phyloP scores from a whole-genome alignment of 495 filamentous ascomycete species.

The Aspergillus funiculosus region DNA sequence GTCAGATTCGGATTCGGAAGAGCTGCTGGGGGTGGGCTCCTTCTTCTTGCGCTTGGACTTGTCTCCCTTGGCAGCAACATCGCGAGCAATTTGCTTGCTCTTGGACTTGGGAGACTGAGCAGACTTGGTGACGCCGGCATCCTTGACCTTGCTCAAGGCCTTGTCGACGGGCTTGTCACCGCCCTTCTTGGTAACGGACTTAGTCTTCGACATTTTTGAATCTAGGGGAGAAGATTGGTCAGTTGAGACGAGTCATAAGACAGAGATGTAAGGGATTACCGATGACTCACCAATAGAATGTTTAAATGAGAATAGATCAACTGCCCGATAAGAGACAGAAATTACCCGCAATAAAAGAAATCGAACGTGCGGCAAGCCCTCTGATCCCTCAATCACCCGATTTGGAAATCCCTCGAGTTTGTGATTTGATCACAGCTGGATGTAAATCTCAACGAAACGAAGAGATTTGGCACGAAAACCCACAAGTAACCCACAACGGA shows the following conservation, averaged over 20 bases:
- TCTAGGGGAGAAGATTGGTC: slow-evolving; percentile 17
- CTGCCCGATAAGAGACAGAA: no score
- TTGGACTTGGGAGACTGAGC: slow-evolving; percentile 45
- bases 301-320: no score
- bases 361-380: slow-evolving; percentile 38
- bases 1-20: slow-evolving; percentile 44
- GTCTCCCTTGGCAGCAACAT: slow-evolving; percentile 40
- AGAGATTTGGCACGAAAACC: slow-evolving; percentile 27
- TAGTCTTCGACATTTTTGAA: slow-evolving; percentile 51
- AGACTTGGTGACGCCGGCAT: slow-evolving; percentile 46
- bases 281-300: no score
- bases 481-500: slow-evolving; percentile 46
- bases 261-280: no score
- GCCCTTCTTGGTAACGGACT: slow-evolving; percentile 39
- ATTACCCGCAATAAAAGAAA: no score
- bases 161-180: slow-evolving; percentile 44
- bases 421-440: slow-evolving; percentile 27
- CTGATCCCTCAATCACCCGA: slow-evolving; percentile 42
- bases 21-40: slow-evolving; percentile 44
- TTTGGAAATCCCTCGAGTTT: slow-evolving; percentile 33
- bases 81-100: slow-evolving; percentile 46
- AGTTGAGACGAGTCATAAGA: slow-evolving; percentile 9
- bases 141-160: slow-evolving; percentile 48
- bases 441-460: slow-evolving; percentile 14
- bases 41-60: slow-evolving; percentile 42